Evolutionary conservation across 495 filamentous ascomycete genomes (phyloP), one percentile per base, ranked within the genome.

Genomic region (Penicillium arizonense): DNA sequence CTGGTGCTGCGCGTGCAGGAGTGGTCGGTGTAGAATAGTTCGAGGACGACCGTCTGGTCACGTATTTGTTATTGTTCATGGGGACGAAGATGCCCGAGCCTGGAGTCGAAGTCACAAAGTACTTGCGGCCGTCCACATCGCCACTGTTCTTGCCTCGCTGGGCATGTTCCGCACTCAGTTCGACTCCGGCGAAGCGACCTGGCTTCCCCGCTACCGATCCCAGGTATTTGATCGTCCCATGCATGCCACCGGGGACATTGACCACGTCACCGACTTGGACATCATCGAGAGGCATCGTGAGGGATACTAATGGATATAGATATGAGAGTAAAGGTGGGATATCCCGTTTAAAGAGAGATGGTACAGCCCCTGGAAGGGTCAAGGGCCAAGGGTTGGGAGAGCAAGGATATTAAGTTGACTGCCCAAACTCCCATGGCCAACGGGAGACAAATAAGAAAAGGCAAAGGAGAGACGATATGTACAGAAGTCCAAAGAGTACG

Each of bases 31-130:
- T 90, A 26, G 78, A 73, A 12, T 86, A 81, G 60, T 79, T 82
- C 82, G 81, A 50, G 18, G 54, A 47, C n/a, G 62, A 57, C 76
- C 78, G 48, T 74, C 77, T 38, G 76, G 82, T 56, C 82, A 86
- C 51, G 79, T 88, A 92, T 57, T 81, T 79, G 38, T 87, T 87
- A 67, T 93, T 93, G 69, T 87, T 87, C 47, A 96, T 80, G 10
- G 94, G 95, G 5, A 99, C 81, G 64, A 99, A 99, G 61, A 99
- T 97, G 28, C 94, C 94, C 6, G 93, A 83, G 26, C 89, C 89
- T 11, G 87, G 80, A 33, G 83, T 72, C 2, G 82, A 80, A 7
- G 95, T 96, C 4, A 77, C 79, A 64, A 98, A 98, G 73, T 98
- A 98, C 40, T 69, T 71, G 36, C 65, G 66, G 21, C 94, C 95